A percentile compares a stretch with the other conserved stretches of the same genome.
Conservation (phyloP, 148 eudicot species). For the Amaranthus palmeri region DNA sequence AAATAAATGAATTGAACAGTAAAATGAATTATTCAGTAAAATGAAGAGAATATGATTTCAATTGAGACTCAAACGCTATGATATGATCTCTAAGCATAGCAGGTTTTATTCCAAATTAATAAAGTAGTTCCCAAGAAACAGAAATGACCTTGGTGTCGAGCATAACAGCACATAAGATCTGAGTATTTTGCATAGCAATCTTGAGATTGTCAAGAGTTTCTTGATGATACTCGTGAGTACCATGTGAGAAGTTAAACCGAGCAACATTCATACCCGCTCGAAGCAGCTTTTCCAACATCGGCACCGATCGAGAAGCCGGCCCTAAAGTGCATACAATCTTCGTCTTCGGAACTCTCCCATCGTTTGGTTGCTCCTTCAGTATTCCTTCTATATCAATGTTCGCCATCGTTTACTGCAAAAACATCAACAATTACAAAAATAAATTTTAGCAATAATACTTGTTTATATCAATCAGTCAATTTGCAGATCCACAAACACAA, state of each 20-base stretch:
- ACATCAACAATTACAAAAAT: not conserved
- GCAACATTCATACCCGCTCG: conserved; percentile 69
- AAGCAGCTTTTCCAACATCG: conserved; percentile 59
- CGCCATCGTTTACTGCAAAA: conserved; percentile 36
- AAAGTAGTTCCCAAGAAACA: not conserved
- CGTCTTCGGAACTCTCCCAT: conserved; percentile 59
- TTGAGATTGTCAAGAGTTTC: conserved; percentile 59
- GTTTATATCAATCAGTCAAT: not conserved
- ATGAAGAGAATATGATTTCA: too few species aligned
- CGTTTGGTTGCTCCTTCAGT: conserved; percentile 49
- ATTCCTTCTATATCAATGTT: conserved; percentile 70
- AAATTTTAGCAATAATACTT: not conserved
- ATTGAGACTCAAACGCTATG: too few species aligned
- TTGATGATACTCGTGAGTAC: conserved; percentile 59
- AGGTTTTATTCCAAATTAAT: not conserved
- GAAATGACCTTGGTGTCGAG: conserved; percentile 59
- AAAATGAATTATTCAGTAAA: too few species aligned
- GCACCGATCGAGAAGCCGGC: conserved; percentile 52
- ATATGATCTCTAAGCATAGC: too few species aligned
- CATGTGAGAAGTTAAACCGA: conserved; percentile 65
- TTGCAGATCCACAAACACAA: not conserved
- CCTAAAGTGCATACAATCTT: conserved; percentile 73
- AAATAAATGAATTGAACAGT: too few species aligned
- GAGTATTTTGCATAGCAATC: conserved; percentile 61
- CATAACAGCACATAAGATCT: conserved; percentile 65